Base-by-base conservation (phyloP, 768 basidiomycete species). In the Coprinopsis cinerea region DNA sequence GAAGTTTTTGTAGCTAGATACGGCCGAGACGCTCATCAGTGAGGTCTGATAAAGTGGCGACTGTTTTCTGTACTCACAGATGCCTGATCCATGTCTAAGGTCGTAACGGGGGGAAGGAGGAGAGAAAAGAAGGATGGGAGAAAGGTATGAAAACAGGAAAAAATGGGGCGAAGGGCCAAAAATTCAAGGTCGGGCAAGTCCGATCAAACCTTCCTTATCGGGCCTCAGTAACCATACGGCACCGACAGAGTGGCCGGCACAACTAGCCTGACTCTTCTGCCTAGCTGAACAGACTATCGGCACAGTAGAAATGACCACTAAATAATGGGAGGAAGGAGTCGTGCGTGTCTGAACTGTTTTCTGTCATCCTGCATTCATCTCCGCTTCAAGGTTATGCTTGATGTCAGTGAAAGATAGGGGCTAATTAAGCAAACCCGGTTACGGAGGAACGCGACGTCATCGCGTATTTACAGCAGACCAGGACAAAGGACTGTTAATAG, bases 1-100 rank as follows among this genome's bases (percentile, higher is more conserved):
- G 90, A 55, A 98, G 71, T 57, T 77, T 77, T 68, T 92, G 84
- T 57, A 89, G 76, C 86, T 90, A 56, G 24, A 62, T 42, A 53
- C 57, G 48, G 54, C 55, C 52, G 50, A 37, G 47, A 48, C n/a
- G 27, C 36, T 49, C 53, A 65, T 64, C 48, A 58, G 56, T 7
- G 23, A 18, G 27, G 48, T 35, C 55, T 43, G 34, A n/a, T 7
- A 24, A 44, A 47, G 57, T 49, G 36, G 37, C 37, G 46, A 45
- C n/a, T n/a, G 39, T 42, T 42, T 37, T 26, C 27, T 43, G 20
- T 27, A 55, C 78, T 58, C 58, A 78, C 80, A 10, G 50, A 20
- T 11, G 34, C 43, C 2, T 22, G 18, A 72, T 79, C 77, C 78
- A 80, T 80, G 53, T 61, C 58, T 59, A 58, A 57, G 53, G 51